Conservation (phyloP, 345 rosid species). For the Brassica carinata region DNA sequence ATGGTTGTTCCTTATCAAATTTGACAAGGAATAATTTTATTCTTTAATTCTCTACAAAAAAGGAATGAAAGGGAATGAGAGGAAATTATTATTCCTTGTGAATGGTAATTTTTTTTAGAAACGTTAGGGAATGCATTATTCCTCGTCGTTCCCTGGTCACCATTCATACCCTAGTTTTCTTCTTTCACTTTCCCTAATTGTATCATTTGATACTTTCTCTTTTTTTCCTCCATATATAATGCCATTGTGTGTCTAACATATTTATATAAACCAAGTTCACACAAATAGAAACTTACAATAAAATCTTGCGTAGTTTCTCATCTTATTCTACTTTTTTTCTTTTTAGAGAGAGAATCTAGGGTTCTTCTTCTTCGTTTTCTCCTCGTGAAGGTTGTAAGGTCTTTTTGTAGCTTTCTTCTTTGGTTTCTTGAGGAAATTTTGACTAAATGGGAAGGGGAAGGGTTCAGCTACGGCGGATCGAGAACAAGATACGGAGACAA, state of each 20-base stretch:
- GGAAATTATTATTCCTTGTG: too few relatives aligned
- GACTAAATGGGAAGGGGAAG: slow-evolving; percentile 87
- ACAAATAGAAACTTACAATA: slow-evolving; percentile 21
- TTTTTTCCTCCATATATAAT: slow-evolving; percentile 17
- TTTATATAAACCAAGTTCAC: slow-evolving; percentile 5
- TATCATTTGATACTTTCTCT: slow-evolving; percentile 37
- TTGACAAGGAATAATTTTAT: too few relatives aligned
- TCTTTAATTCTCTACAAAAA: too few relatives aligned
- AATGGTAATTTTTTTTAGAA: too few relatives aligned
- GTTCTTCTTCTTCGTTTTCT: background rate
- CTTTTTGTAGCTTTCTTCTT: background rate
- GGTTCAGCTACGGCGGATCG: slow-evolving; percentile 97
- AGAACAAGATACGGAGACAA: slow-evolving; percentile 98
- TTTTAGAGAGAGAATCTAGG: slow-evolving; percentile 34
- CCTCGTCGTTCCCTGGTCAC: too few relatives aligned
- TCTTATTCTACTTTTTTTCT: slow-evolving; percentile 12
- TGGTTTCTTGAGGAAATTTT: background rate
- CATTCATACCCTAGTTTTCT: too few relatives aligned
- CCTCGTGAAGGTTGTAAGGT: slow-evolving; percentile 13
- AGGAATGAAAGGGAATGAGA: too few relatives aligned
- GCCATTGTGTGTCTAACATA: background rate
- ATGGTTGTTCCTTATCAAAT: too few relatives aligned
- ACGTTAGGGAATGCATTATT: too few relatives aligned
- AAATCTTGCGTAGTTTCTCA: slow-evolving; percentile 6
- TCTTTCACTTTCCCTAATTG: slow-evolving; percentile 38